phyloP scores from a whole-genome alignment of 192 early-diverging fungal species.

The Coemansia sp. region DNA sequence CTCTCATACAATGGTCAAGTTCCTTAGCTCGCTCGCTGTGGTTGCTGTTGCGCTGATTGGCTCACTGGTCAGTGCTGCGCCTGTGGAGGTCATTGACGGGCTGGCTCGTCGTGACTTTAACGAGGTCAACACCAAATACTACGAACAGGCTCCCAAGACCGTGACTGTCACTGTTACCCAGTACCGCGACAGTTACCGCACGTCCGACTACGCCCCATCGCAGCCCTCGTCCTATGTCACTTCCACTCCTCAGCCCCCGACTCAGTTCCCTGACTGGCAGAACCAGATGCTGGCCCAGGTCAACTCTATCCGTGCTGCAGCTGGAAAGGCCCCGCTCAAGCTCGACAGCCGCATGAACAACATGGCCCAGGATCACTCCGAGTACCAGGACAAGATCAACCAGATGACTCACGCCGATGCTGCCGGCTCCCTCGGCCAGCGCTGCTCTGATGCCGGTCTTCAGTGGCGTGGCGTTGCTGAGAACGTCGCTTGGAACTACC shows the following conservation, averaged over 20 bases:
- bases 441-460: slow-evolving; percentile 4
- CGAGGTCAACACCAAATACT: background rate
- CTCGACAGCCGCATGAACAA: slow-evolving; percentile 10
- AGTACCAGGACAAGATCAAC: slow-evolving; percentile 19
- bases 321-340: slow-evolving; percentile 8
- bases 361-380: slow-evolving; percentile 31
- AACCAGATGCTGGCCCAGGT: slow-evolving; percentile 28
- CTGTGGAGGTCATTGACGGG: background rate
- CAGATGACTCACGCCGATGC: slow-evolving; percentile 38
- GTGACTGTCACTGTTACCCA: background rate
- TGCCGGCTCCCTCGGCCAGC: background rate
- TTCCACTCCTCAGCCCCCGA: background rate
- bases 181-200: slow-evolving; percentile 1
- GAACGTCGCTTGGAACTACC: slow-evolving; percentile 30
- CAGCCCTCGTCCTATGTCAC: background rate
- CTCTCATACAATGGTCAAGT: background rate
- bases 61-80: background rate
- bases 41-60: slow-evolving; percentile 6
- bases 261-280: slow-evolving; percentile 6
- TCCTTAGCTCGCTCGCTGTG: background rate
- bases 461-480: slow-evolving; percentile 25
- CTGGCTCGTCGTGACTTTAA: background rate
- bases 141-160: background rate
- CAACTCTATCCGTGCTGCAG: slow-evolving; percentile 22
- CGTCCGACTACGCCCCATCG: background rate